Evolutionary conservation across 2,329 filamentous ascomycete species (phyloP).

Genomic region (Pseudocercospora fijiensis): DNA sequence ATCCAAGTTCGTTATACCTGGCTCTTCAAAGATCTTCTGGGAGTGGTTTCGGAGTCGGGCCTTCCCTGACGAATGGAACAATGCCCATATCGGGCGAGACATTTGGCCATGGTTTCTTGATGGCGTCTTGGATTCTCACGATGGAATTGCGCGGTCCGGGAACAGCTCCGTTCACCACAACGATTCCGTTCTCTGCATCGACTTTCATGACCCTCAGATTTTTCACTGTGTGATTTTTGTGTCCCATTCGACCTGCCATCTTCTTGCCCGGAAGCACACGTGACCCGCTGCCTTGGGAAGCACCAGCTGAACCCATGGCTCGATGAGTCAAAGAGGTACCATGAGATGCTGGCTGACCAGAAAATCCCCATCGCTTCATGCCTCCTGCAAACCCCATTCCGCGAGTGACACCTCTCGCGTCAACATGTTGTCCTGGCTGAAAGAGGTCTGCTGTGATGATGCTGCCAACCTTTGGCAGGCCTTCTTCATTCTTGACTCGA

Average conservation of each 20-base stretch:
- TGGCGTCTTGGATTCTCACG: slow-evolving; percentile 83
- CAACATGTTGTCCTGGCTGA: slow-evolving; percentile 82
- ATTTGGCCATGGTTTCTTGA: slow-evolving; percentile 77
- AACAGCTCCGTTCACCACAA: slow-evolving; percentile 83
- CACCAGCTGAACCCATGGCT: slow-evolving; percentile 84
- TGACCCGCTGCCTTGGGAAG: slow-evolving; percentile 86
- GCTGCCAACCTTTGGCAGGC: slow-evolving; percentile 73
- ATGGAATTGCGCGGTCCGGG: slow-evolving; percentile 84
- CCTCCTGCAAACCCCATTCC: slow-evolving; percentile 95
- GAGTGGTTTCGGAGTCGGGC: slow-evolving; percentile 10
- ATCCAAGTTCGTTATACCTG: background rate
- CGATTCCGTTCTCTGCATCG: slow-evolving; percentile 79
- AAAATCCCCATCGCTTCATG: slow-evolving; percentile 94
- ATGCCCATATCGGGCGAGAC: slow-evolving; percentile 37
- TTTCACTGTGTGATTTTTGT: slow-evolving; percentile 82
- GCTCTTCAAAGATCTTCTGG: slow-evolving; percentile 3
- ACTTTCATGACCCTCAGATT: slow-evolving; percentile 87
- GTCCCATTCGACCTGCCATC: slow-evolving; percentile 96
- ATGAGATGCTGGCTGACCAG: slow-evolving; percentile 86
- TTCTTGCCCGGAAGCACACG: slow-evolving; percentile 94
- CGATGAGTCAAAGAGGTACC: slow-evolving; percentile 94
- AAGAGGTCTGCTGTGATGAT: slow-evolving; percentile 87
- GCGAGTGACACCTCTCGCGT: slow-evolving; percentile 73
- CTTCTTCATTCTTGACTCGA: slow-evolving; percentile 70
- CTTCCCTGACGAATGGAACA: slow-evolving; percentile 13